These are phyloP conservation scores for Lizonia empirigonia DNA, from an alignment of 2,329 filamentous ascomycete species.

Conservation along the genomic window DNA sequence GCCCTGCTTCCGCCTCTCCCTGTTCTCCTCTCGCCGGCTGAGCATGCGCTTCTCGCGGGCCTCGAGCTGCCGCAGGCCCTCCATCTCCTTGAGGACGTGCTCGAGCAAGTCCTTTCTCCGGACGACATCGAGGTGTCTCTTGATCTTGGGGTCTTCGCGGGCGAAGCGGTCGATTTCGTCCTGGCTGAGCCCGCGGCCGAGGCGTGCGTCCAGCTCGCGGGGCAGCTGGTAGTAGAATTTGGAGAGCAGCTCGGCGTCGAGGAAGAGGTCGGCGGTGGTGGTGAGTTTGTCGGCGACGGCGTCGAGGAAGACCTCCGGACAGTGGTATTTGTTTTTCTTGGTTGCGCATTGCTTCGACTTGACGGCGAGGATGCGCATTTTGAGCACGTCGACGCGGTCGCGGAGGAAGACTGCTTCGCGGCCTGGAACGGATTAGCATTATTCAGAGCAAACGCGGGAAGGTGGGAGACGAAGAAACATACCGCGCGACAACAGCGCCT, in stretches of 20 bases:
- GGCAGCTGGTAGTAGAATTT: constrained; percentile 97
- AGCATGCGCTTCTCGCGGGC: constrained; percentile 66
- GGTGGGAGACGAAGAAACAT: constrained; percentile 36
- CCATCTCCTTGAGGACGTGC: constrained; percentile 93
- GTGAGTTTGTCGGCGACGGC: constrained; percentile 94
- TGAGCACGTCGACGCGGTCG: constrained; percentile 86
- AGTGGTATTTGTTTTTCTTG: constrained; percentile 91
- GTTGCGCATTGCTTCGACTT: constrained; percentile 88
- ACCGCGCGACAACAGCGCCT: constrained; percentile 83
- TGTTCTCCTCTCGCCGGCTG: constrained; percentile 27
- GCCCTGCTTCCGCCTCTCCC: constrained; percentile 30
- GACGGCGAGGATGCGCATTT: constrained; percentile 84
- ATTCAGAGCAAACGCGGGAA: too few relatives aligned
- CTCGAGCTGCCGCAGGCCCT: constrained; percentile 83
- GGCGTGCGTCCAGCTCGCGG: constrained; percentile 82
- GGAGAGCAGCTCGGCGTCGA: constrained; percentile 93
- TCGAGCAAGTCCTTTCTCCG: constrained; percentile 90
- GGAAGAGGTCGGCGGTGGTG: constrained; percentile 91
- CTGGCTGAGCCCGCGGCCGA: constrained; percentile 78
- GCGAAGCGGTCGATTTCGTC: constrained; percentile 89
- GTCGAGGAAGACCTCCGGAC: constrained; percentile 96
- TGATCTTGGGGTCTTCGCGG: constrained; percentile 88
- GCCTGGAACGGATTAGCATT: constrained; percentile 58
- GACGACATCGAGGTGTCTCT: constrained; percentile 88
- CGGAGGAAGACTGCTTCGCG: constrained; percentile 93